Evolutionary conservation across 768 basidiomycete genomes (phyloP).

Genomic region (Podaxis mareebaensis): DNA sequence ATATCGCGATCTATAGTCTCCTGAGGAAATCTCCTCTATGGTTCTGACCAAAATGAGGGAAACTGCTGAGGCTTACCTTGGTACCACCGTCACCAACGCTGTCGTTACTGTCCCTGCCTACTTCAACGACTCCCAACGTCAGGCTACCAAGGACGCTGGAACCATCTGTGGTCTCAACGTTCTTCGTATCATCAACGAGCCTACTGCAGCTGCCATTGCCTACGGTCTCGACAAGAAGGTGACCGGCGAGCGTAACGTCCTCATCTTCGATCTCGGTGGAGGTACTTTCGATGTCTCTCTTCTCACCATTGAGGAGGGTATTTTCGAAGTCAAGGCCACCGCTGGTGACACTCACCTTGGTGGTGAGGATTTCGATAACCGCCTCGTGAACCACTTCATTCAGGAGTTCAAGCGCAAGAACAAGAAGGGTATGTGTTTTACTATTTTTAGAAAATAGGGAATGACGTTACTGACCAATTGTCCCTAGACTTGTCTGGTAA

Average conservation of each 20-base stretch:
- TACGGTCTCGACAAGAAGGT: slow-evolving; percentile 98
- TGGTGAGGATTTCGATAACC: slow-evolving; percentile 98
- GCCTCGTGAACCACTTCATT: slow-evolving; percentile 94
- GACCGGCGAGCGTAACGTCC: slow-evolving; percentile 86
- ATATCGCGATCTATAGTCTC: slow-evolving; percentile 53
- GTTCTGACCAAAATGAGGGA: slow-evolving; percentile 98
- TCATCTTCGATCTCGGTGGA: slow-evolving; percentile 98
- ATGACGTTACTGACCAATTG: slow-evolving; percentile 17
- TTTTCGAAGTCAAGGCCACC: slow-evolving; percentile 98
- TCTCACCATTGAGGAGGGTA: slow-evolving; percentile 94
- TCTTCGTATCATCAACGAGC: slow-evolving; percentile 98
- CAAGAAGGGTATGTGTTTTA: slow-evolving; percentile 73
- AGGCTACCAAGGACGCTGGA: slow-evolving; percentile 98
- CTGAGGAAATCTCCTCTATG: slow-evolving; percentile 99
- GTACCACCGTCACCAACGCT: slow-evolving; percentile 79
- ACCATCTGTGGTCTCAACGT: slow-evolving; percentile 93
- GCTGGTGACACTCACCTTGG: slow-evolving; percentile 98
- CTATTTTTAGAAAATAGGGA: background rate
- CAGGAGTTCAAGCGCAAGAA: slow-evolving; percentile 98
- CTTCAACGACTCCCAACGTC: slow-evolving; percentile 99
- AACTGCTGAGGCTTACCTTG: slow-evolving; percentile 95
- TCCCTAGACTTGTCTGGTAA: slow-evolving; percentile 79
- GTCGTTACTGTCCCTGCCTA: slow-evolving; percentile 97
- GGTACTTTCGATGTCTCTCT: slow-evolving; percentile 99
- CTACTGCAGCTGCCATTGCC: slow-evolving; percentile 96